phyloP scores from a whole-genome alignment of 2,329 filamentous ascomycete genomes.

The Phyllosticta citriasiana region DNA sequence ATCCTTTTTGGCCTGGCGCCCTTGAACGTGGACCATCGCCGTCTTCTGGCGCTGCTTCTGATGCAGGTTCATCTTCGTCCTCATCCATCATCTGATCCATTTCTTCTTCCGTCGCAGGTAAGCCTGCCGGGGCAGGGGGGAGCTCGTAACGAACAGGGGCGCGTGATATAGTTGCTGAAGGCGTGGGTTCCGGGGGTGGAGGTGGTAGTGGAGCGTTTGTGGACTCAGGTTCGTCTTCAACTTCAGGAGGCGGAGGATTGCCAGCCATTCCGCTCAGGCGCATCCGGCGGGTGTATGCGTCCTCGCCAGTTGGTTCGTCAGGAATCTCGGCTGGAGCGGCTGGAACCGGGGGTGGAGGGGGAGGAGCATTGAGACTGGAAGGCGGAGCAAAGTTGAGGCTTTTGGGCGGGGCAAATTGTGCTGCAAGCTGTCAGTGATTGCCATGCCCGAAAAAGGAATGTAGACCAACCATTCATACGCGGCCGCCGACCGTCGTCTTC shows the following conservation, averaged over 20 bases:
- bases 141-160: constrained; percentile 66
- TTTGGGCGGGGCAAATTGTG: constrained; percentile 41
- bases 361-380: constrained; percentile 25
- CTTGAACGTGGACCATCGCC: constrained; percentile 44
- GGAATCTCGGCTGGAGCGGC: constrained; percentile 12
- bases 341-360: constrained; percentile 15
- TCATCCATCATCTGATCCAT: constrained; percentile 32
- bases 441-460: too few relatives aligned
- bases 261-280: constrained; percentile 39
- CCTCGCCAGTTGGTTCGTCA: constrained; percentile 56
- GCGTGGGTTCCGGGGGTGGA: constrained; percentile 3
- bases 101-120: constrained; percentile 38
- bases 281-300: constrained; percentile 56
- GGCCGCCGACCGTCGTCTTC: constrained; percentile 36
- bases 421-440: constrained; percentile 18
- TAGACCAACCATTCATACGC: constrained; percentile 36
- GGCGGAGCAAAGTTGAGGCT: constrained; percentile 42
- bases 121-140: constrained; percentile 40
- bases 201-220: not conserved
- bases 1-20: constrained; percentile 70
- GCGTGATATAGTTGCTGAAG: constrained; percentile 54
- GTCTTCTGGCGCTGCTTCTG: not conserved
- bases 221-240: constrained; percentile 2
- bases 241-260: constrained; percentile 20
- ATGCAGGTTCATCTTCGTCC: constrained; percentile 14